phyloP scores from a whole-genome alignment of 768 basidiomycete genomes.

The Lentinula raphanica region DNA sequence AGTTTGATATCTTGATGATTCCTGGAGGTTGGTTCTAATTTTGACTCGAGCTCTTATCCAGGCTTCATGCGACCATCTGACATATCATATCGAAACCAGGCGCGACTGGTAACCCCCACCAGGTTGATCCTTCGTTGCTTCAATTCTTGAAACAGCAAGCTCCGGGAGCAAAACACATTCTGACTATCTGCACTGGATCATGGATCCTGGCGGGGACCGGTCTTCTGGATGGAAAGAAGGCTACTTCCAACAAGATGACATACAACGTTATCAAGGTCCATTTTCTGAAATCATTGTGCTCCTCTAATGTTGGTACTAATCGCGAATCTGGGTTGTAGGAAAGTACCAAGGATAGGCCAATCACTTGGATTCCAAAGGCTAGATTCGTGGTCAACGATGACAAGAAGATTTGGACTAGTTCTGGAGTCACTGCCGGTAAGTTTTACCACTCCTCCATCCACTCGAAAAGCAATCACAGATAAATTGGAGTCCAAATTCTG shows the following conservation, averaged over 20 bases:
- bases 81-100: constrained; percentile 4
- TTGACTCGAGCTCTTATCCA: too few relatives aligned
- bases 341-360: constrained; percentile 17
- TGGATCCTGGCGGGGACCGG: constrained; percentile 28
- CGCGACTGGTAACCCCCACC: neutral
- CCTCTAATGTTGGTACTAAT: too few relatives aligned
- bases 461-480: neutral
- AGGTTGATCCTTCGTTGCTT: constrained; percentile 9
- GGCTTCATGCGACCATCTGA: too few relatives aligned
- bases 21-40: constrained; percentile 19
- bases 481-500: neutral
- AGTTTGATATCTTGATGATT: constrained; percentile 25
- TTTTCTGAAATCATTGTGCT: neutral
- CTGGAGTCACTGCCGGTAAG: constrained; percentile 32
- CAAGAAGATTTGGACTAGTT: constrained; percentile 33
- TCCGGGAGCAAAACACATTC: constrained; percentile 25
- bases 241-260: constrained; percentile 31
- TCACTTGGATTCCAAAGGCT: constrained; percentile 32
- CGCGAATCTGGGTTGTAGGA: too few relatives aligned
- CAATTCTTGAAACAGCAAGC: constrained; percentile 23
- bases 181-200: constrained; percentile 30
- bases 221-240: constrained; percentile 25
- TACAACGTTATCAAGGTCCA: constrained; percentile 23
- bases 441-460: constrained; percentile 1
- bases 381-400: constrained; percentile 31